phyloP scores from a whole-genome alignment of 2,329 filamentous ascomycete genomes.

The Aschersonia sp. region DNA sequence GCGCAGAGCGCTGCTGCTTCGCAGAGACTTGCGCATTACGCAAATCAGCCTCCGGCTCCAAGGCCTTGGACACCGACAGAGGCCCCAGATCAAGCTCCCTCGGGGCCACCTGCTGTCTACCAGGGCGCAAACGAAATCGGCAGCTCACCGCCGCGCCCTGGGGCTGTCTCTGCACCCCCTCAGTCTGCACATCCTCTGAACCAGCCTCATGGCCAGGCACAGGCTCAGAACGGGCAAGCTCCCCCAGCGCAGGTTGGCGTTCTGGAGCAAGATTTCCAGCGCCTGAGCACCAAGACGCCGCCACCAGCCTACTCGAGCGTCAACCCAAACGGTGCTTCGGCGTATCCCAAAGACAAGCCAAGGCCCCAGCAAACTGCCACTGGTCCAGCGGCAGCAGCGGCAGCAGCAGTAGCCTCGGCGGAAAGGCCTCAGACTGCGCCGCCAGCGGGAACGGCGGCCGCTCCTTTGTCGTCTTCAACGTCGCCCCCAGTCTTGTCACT shows the following conservation, averaged over 20 bases:
- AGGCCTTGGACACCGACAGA: constrained; percentile 94
- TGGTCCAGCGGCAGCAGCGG: constrained; percentile 6
- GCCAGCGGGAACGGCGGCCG: background rate
- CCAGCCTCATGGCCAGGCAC: background rate
- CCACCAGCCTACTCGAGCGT: constrained; percentile 93
- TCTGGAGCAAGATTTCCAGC: constrained; percentile 75
- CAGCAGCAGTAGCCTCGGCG: constrained; percentile 10
- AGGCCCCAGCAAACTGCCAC: constrained; percentile 22
- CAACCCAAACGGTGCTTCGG: constrained; percentile 31
- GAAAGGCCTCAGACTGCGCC: constrained; percentile 1
- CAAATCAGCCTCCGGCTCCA: constrained; percentile 21
- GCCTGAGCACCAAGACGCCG: constrained; percentile 68
- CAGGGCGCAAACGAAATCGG: constrained; percentile 66
- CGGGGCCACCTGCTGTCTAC: constrained; percentile 83
- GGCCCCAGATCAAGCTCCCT: constrained; percentile 67
- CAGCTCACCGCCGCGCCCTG: constrained; percentile 27
- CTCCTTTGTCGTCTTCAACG: background rate
- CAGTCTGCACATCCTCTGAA: constrained; percentile 14
- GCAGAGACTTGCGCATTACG: constrained; percentile 70
- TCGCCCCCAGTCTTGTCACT: background rate
- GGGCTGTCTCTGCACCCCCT: constrained; percentile 25
- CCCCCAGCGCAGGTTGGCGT: constrained; percentile 45
- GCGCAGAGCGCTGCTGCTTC: constrained; percentile 63
- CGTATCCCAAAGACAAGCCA: constrained; percentile 72
- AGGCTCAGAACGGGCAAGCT: constrained; percentile 14